Percentiles rank a stretch among this genome's conserved stretches.
These are phyloP conservation scores for Paracoccidioides lutzii DNA, from an alignment of 2,329 filamentous ascomycete species.

Conservation along the genomic window DNA sequence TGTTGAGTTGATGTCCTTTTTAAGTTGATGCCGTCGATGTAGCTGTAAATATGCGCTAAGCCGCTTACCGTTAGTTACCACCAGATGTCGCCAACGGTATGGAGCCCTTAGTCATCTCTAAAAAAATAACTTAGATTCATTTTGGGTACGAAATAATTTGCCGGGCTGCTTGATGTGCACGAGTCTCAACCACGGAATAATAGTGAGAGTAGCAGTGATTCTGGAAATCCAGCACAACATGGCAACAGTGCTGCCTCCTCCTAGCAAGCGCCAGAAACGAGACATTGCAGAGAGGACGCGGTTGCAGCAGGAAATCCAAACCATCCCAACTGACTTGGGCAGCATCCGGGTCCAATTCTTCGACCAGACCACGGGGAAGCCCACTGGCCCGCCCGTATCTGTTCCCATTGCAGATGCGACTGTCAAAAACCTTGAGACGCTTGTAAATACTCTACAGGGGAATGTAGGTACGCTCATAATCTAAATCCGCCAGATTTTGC, in stretches of 20 bases:
- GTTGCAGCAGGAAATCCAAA: slow-evolving; percentile 61
- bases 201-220: background rate
- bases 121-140: background rate
- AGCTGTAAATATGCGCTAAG: background rate
- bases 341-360: slow-evolving; percentile 78
- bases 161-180: too few species aligned
- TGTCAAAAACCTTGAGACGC: slow-evolving; percentile 76
- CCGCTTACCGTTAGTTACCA: background rate
- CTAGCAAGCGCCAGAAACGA: slow-evolving; percentile 74
- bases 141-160: background rate
- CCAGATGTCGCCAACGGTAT: background rate
- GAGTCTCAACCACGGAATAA: too few species aligned
- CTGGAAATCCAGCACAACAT: slow-evolving; percentile 36
- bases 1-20: background rate
- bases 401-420: slow-evolving; percentile 74
- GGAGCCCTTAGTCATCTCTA: background rate
- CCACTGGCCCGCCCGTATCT: slow-evolving; percentile 56
- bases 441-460: slow-evolving; percentile 73
- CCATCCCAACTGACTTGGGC: slow-evolving; percentile 54
- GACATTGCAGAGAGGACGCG: slow-evolving; percentile 58
- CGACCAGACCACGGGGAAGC: slow-evolving; percentile 59
- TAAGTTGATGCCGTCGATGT: background rate
- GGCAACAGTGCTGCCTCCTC: slow-evolving; percentile 71
- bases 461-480: slow-evolving; percentile 40
- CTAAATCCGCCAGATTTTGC: too few species aligned